Conservation (phyloP, 108 stramenopile species). For the Skeletonema menzelii region DNA sequence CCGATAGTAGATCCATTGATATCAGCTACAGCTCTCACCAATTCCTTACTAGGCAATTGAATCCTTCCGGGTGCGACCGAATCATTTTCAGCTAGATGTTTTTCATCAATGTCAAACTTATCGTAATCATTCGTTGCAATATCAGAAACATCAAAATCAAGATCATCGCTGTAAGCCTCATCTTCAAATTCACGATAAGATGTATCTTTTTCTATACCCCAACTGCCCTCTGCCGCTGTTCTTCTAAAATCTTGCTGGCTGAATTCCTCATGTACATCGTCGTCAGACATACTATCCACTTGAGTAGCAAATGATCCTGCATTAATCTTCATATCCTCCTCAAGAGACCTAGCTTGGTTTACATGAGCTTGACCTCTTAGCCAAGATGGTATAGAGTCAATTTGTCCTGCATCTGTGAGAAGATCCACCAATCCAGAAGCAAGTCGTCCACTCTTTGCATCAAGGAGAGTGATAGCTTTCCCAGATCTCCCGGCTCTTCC, state of each 20-base stretch:
- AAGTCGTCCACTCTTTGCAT: conserved; percentile 14
- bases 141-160: not conserved
- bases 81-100: not conserved
- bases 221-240: conserved; percentile 29
- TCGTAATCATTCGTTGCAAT: not conserved
- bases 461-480: conserved; percentile 3
- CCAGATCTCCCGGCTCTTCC: conserved; percentile 93
- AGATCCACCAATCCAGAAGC: conserved; percentile 27
- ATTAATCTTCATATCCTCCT: conserved; percentile 28
- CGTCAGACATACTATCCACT: not conserved
- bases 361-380: conserved; percentile 23
- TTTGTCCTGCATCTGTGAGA: conserved; percentile 22
- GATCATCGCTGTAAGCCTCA: conserved; percentile 23
- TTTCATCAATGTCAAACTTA: not conserved
- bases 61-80: not conserved
- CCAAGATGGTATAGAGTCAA: conserved; percentile 23
- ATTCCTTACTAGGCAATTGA: conserved; percentile 13
- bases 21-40: not conserved
- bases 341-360: conserved; percentile 13
- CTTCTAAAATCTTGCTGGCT: conserved; percentile 33
- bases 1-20: conserved; percentile 14
- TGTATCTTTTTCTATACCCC: conserved; percentile 30
- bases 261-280: conserved; percentile 19
- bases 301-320: conserved; percentile 14
- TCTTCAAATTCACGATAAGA: conserved; percentile 36